Evolutionary conservation across 495 filamentous ascomycete species (phyloP).

Genomic region (Xylaria castorea): DNA sequence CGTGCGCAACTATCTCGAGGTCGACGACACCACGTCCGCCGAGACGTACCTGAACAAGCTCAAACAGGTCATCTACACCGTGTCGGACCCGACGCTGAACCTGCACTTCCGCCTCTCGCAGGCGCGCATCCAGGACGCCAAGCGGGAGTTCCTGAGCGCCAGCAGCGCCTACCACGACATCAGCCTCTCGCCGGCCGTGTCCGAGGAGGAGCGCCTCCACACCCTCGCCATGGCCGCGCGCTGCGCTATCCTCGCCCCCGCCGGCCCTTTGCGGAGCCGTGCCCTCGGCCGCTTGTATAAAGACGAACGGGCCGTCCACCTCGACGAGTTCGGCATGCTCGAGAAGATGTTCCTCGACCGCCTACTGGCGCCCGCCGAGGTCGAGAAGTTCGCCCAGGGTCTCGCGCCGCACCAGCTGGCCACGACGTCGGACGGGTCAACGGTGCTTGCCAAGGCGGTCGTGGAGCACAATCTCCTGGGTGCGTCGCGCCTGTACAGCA

Average conservation of each 20-base stretch:
- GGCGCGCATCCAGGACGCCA: conserved; percentile 90
- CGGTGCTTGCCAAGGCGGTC: conserved; percentile 92
- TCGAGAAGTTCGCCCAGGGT: conserved; percentile 80
- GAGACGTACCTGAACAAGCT: conserved; percentile 89
- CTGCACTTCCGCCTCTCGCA: conserved; percentile 90
- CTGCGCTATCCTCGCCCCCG: conserved; percentile 92
- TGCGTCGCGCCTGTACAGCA: conserved; percentile 84
- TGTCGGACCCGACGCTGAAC: conserved; percentile 70
- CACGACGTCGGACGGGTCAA: conserved; percentile 83
- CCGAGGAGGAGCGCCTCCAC: conserved; percentile 81
- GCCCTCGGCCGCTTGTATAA: conserved; percentile 87
- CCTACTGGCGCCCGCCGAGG: conserved; percentile 78
- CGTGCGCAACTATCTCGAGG: conserved; percentile 91
- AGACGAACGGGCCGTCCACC: conserved; percentile 79
- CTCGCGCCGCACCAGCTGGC: conserved; percentile 90
- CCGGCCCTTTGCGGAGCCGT: conserved; percentile 82
- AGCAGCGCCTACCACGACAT: conserved; percentile 86
- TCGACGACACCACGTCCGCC: conserved; percentile 86
- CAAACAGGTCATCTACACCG: conserved; percentile 85
- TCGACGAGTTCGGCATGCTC: conserved; percentile 84
- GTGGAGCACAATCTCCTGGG: conserved; percentile 94
- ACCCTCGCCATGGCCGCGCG: conserved; percentile 88
- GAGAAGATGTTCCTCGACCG: conserved; percentile 98
- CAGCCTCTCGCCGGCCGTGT: conserved; percentile 74
- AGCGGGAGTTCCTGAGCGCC: conserved; percentile 90